Conservation (phyloP, 345 rosid species). For the Stellera chamaejasme region DNA sequence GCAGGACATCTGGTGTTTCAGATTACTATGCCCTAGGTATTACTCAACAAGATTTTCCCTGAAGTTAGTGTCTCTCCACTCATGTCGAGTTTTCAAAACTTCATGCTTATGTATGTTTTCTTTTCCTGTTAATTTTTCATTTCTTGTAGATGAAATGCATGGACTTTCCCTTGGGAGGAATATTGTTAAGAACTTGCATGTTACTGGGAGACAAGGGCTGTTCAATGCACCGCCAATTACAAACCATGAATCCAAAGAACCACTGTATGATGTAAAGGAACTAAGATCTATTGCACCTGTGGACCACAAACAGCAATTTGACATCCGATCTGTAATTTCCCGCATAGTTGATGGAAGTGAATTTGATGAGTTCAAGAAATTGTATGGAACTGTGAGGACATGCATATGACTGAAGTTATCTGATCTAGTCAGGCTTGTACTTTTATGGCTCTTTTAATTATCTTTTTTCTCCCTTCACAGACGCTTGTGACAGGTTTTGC, state of each 20-base stretch:
- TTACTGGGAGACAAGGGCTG: slow-evolving; percentile 56
- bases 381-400: slow-evolving; percentile 87
- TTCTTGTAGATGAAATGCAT: slow-evolving; percentile 79
- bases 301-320: slow-evolving; percentile 87
- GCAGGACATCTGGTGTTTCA: slow-evolving; percentile 88
- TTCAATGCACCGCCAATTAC: slow-evolving; percentile 23
- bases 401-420: slow-evolving; percentile 8
- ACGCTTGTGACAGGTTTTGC: slow-evolving; percentile 93
- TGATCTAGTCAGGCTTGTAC: neutral
- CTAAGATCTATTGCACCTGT: slow-evolving; percentile 86
- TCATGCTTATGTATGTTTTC: neutral
- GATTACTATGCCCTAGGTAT: slow-evolving; percentile 98
- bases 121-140: slow-evolving; percentile 1
- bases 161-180: slow-evolving; percentile 89
- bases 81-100: neutral
- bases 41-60: neutral
- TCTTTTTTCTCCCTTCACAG: slow-evolving; percentile 28
- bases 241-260: slow-evolving; percentile 50
- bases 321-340: slow-evolving; percentile 84
- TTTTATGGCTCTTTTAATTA: neutral
- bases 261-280: slow-evolving; percentile 70
- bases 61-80: neutral
- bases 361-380: slow-evolving; percentile 95
- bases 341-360: slow-evolving; percentile 92
- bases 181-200: slow-evolving; percentile 85